Evolutionary conservation across 1,284 basidiomycete genomes (phyloP).

Genomic region (Porodaedalea pini): DNA sequence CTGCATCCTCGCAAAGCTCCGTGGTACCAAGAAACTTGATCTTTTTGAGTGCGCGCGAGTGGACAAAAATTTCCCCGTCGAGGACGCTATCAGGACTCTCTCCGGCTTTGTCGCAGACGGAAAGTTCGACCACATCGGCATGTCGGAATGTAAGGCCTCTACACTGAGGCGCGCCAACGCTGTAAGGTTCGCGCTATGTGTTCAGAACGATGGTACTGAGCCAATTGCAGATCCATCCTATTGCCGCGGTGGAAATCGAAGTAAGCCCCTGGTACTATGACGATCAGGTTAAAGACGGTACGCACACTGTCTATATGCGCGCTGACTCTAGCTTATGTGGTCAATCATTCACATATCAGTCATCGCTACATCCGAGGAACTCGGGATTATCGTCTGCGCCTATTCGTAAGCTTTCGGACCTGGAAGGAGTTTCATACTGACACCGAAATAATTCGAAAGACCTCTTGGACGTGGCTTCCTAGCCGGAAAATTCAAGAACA

Average conservation of each 20-base stretch:
- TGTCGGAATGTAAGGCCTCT: slow-evolving; percentile 45
- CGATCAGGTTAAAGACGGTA: slow-evolving; percentile 39
- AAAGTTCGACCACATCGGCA: slow-evolving; percentile 44
- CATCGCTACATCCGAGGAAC: slow-evolving; percentile 38
- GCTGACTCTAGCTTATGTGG: background rate
- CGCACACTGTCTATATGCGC: background rate
- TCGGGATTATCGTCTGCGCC: slow-evolving; percentile 48
- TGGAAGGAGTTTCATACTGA: background rate
- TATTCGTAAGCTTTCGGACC: slow-evolving; percentile 41
- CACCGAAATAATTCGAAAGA: slow-evolving; percentile 23
- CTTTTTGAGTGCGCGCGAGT: slow-evolving; percentile 40
- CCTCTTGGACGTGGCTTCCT: slow-evolving; percentile 62
- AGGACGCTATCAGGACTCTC: slow-evolving; percentile 32
- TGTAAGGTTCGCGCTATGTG: slow-evolving; percentile 24
- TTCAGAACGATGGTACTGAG: background rate
- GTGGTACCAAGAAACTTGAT: slow-evolving; percentile 42
- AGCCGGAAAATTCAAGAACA: slow-evolving; percentile 44
- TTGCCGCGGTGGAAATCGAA: slow-evolving; percentile 51
- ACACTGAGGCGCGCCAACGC: slow-evolving; percentile 43
- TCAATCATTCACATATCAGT: slow-evolving; percentile 35
- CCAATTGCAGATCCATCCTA: slow-evolving; percentile 38
- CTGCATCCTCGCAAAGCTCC: slow-evolving; percentile 36
- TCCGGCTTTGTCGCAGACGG: slow-evolving; percentile 35
- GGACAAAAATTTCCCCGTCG: slow-evolving; percentile 32
- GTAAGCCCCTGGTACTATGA: slow-evolving; percentile 49